Base-by-base conservation (phyloP, 2,329 filamentous ascomycete species). In the Colletotrichum sp. region DNA sequence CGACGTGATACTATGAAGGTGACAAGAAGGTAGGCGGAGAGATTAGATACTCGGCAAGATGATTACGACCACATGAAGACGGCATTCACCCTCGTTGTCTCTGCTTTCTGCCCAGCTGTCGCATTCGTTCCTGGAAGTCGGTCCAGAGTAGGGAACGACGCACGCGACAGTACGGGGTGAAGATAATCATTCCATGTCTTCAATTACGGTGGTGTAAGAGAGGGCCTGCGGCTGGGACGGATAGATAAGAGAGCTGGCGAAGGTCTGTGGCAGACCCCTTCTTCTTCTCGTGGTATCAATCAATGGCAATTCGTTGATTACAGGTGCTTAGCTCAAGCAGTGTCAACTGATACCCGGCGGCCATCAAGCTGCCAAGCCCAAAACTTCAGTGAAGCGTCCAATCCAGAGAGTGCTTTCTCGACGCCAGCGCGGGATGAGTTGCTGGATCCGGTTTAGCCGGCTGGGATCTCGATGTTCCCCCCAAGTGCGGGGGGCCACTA, bases 311-410 rank as follows among this genome's bases (percentile, higher is more conserved):
- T 56, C 43, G 43, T 55, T 48, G 36, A 30, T 30, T 43, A 30
- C 62, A 28, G 27, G 25, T 65, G 62, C 65, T 32, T 34, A 36
- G 43, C 28, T 52, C 30, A 12, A 39, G 15, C 18, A n/a, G 39
- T 52, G 34, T 60, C 39, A 64, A 75, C 62, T 55, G 68, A 75
- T 67, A 75, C 73, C 73, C 73, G 69, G 72, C 72, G 69, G 72
- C 69, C 69, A 48, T 71, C 68, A 64, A 62, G 27, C 36, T 61
- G 66, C 32, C 56, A 61, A 32, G 25, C 34, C 34, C 9, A 39
- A 48, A 48, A n/a, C 6, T 43, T 6, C 39, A 43, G 39, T n/a
- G 18, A 62, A 56, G 66, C 66, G 66, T 34, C 39, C 25, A 48
- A 65, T 27, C n/a, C 43, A 36, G 65, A 55, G 69, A 43, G 39